Evolutionary conservation across 805 yeast species (phyloP).

Genomic region (Zygosaccharomyces pseudorouxii): DNA sequence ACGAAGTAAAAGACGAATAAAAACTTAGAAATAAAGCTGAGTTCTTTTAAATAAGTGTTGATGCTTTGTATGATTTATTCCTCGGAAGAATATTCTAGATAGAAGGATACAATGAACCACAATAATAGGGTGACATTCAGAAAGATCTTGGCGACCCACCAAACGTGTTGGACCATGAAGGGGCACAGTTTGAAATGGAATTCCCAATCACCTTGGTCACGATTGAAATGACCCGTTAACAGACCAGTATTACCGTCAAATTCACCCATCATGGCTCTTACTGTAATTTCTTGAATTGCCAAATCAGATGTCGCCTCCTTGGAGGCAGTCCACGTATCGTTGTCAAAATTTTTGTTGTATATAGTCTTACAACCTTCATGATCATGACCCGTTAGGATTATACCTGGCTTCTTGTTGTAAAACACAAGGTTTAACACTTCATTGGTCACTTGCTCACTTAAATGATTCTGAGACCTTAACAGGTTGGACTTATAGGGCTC

Average conservation of each 20-base stretch:
- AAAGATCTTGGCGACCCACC: slow-evolving; percentile 84
- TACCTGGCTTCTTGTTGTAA: slow-evolving; percentile 61
- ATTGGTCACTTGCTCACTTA: slow-evolving; percentile 61
- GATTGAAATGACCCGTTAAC: slow-evolving; percentile 64
- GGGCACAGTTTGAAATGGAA: slow-evolving; percentile 73
- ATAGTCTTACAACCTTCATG: slow-evolving; percentile 86
- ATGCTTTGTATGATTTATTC: neutral
- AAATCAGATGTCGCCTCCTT: slow-evolving; percentile 34
- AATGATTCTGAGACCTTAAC: slow-evolving; percentile 81
- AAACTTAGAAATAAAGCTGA: neutral
- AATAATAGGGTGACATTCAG: slow-evolving; percentile 40
- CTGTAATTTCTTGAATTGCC: slow-evolving; percentile 69
- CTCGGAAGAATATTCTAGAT: slow-evolving; percentile 1
- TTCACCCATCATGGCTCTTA: slow-evolving; percentile 95
- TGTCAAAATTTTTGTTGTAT: slow-evolving; percentile 45
- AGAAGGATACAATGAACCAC: slow-evolving; percentile 30
- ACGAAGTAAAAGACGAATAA: slow-evolving; percentile 7
- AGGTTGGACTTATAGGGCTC: slow-evolving; percentile 68
- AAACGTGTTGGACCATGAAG: slow-evolving; percentile 80
- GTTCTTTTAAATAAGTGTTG: neutral
- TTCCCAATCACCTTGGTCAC: slow-evolving; percentile 45
- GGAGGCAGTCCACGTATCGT: slow-evolving; percentile 56
- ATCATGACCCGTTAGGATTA: slow-evolving; percentile 90
- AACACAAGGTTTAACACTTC: slow-evolving; percentile 69
- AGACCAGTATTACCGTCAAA: slow-evolving; percentile 86